Conservation (phyloP, 306 rosid species). For the Fagus crenata region DNA sequence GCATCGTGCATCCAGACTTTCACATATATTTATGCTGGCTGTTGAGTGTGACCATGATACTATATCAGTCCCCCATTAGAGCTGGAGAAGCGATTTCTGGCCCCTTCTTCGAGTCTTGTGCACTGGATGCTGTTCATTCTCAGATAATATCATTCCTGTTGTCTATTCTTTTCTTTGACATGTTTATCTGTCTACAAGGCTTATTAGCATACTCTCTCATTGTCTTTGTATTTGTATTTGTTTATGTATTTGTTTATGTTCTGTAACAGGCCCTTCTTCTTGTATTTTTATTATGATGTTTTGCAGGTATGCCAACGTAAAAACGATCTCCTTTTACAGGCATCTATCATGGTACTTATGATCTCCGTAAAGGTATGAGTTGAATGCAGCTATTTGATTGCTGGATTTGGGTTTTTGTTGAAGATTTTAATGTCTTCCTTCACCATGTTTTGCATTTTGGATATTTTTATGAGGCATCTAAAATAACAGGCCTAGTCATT, state of each 20-base stretch:
- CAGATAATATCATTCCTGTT: background rate
- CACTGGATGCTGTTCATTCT: background rate
- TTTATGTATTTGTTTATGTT: background rate
- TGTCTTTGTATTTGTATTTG: background rate
- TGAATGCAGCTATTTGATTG: background rate
- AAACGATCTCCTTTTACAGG: conserved; percentile 32
- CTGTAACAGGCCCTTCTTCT: background rate
- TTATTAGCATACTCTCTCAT: background rate
- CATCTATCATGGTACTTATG: conserved; percentile 75
- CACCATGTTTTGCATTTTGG: background rate
- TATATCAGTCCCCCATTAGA: background rate
- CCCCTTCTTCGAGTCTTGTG: background rate
- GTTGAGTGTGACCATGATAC: background rate
- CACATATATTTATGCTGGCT: background rate
- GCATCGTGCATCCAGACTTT: background rate
- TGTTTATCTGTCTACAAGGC: background rate
- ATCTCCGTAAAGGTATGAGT: conserved; percentile 64
- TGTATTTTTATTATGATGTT: background rate
- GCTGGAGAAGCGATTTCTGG: background rate
- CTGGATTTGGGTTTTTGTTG: conserved; percentile 14
- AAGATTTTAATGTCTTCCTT: background rate
- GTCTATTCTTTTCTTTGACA: too few relatives aligned
- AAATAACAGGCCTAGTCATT: background rate
- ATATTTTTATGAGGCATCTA: background rate
- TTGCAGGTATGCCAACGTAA: conserved; percentile 56